These are phyloP conservation scores for Trichoderma virens DNA, from an alignment of 495 filamentous ascomycete species.

Conservation along the genomic window DNA sequence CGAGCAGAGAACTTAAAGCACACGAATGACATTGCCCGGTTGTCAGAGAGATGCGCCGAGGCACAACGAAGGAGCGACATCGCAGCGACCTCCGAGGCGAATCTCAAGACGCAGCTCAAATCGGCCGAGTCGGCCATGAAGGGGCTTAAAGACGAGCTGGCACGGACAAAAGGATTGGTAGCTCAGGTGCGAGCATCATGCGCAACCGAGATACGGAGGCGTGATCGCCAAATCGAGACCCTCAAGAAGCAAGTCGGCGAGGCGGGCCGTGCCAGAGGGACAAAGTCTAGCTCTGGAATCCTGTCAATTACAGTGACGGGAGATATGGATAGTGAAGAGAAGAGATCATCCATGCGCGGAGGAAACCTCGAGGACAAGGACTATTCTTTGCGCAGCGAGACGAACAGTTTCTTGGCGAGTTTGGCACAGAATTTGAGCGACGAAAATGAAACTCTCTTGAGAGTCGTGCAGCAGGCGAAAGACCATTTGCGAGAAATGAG, in stretches of 20 bases:
- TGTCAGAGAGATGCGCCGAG: slow-evolving; percentile 65
- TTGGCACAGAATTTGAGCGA: slow-evolving; percentile 82
- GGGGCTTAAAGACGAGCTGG: slow-evolving; percentile 70
- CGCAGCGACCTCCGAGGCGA: slow-evolving; percentile 63
- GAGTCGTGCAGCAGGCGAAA: slow-evolving; percentile 62
- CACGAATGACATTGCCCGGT: slow-evolving; percentile 46
- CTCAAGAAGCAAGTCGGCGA: slow-evolving; percentile 70
- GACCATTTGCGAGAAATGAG: slow-evolving; percentile 70
- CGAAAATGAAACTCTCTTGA: slow-evolving; percentile 82
- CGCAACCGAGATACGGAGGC: slow-evolving; percentile 85
- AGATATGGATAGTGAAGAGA: slow-evolving; percentile 29
- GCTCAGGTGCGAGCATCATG: slow-evolving; percentile 79
- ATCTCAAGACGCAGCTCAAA: slow-evolving; percentile 58
- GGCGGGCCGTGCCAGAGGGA: slow-evolving; percentile 39
- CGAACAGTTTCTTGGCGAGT: slow-evolving; percentile 84
- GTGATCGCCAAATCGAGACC: slow-evolving; percentile 79
- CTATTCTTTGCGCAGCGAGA: slow-evolving; percentile 77
- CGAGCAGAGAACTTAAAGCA: slow-evolving; percentile 65
- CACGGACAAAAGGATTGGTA: slow-evolving; percentile 65
- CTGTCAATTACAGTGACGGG: slow-evolving; percentile 49
- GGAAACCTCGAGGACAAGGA: slow-evolving; percentile 47
- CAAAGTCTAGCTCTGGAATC: slow-evolving; percentile 40
- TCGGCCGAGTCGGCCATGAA: slow-evolving; percentile 62
- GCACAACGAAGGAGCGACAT: slow-evolving; percentile 66
- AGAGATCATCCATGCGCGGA: slow-evolving; percentile 27